A percentile compares a stretch with the other conserved stretches of the same genome.
phyloP scores from a whole-genome alignment of 805 yeast genomes.

The Pichia exigua region DNA sequence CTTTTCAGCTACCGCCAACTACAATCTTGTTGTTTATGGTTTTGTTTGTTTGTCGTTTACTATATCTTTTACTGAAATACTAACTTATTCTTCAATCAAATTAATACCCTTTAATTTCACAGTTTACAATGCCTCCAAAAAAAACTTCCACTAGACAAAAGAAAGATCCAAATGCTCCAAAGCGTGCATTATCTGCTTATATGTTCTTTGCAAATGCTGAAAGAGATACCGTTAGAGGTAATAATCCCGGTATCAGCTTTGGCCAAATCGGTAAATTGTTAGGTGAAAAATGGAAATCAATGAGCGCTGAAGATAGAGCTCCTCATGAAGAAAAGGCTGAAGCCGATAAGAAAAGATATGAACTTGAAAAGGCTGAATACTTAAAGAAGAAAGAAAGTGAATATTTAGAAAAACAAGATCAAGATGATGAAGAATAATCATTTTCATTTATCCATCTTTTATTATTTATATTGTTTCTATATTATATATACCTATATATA shows the following conservation, averaged over 20 bases:
- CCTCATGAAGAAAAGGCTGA: constrained; percentile 94
- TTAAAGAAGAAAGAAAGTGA: constrained; percentile 27
- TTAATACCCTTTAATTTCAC: background rate
- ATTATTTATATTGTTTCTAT: background rate
- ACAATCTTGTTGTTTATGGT: background rate
- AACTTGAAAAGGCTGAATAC: constrained; percentile 88
- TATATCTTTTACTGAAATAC: background rate
- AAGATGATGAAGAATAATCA: background rate
- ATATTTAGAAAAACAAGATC: constrained; percentile 8
- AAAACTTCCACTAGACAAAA: constrained; percentile 29
- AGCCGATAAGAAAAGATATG: constrained; percentile 96
- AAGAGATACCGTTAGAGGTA: constrained; percentile 92
- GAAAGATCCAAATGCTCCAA: constrained; percentile 95
- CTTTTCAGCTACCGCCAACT: background rate
- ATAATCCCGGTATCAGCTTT: constrained; percentile 92
- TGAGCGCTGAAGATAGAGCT: constrained; percentile 69
- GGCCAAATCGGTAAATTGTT: constrained; percentile 93
- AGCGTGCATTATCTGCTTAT: constrained; percentile 96
- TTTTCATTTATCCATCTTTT: background rate
- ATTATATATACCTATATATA: background rate
- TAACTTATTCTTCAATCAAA: background rate
- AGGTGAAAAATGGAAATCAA: constrained; percentile 96
- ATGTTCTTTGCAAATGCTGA: constrained; percentile 98
- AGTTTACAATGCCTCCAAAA: constrained; percentile 12
- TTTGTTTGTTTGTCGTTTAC: background rate